Conservation (phyloP, 2,329 filamentous ascomycete species). For the Talaromyces piceae region DNA sequence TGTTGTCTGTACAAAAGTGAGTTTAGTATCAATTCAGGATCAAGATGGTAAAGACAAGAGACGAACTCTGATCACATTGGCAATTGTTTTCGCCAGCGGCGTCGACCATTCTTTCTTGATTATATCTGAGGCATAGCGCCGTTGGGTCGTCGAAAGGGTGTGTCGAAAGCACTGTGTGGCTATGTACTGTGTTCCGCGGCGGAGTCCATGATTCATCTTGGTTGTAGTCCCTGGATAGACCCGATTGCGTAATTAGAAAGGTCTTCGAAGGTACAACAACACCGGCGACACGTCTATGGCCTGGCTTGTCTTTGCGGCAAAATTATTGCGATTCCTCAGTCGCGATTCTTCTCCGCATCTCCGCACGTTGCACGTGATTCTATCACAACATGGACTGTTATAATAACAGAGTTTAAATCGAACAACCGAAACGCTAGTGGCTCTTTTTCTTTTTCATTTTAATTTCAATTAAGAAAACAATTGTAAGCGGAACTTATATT, state of each 20-base stretch:
- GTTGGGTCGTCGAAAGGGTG: slow-evolving; percentile 1
- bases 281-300: neutral
- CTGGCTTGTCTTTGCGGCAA: neutral
- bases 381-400: neutral
- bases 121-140: slow-evolving; percentile 29
- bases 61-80: slow-evolving; percentile 67
- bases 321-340: neutral
- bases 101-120: slow-evolving; percentile 72
- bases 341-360: slow-evolving; percentile 2
- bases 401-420: neutral
- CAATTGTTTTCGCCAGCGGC: slow-evolving; percentile 77
- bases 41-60: no score
- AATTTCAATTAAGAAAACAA: no score
- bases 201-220: slow-evolving; percentile 24
- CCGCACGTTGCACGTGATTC: slow-evolving; percentile 12
- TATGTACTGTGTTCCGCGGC: slow-evolving; percentile 17
- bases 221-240: neutral
- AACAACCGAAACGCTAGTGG: neutral
- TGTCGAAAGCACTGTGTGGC: slow-evolving; percentile 8
- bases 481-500: no score
- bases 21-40: neutral
- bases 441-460: neutral
- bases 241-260: neutral
- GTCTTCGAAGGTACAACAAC: neutral
- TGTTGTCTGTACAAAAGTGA: slow-evolving; percentile 54